phyloP scores from a whole-genome alignment of 768 basidiomycete species.

The Hebeloma cylindrosporum region DNA sequence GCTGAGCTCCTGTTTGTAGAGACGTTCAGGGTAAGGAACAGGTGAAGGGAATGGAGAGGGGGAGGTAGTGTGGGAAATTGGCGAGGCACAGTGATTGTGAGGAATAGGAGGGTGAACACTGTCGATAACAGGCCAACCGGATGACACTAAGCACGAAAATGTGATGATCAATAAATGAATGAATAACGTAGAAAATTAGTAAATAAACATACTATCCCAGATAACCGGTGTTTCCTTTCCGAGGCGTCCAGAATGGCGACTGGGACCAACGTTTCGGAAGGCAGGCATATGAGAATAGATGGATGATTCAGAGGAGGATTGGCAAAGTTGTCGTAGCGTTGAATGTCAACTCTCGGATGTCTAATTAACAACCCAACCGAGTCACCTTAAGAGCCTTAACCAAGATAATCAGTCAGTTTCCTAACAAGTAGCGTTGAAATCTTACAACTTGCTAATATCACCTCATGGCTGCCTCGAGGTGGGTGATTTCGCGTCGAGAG shows the following conservation, averaged over 20 bases:
- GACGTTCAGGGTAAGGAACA: too few relatives aligned
- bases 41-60: neutral
- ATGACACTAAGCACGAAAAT: constrained; percentile 14
- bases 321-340: constrained; percentile 1
- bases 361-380: neutral
- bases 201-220: constrained; percentile 25
- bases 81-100: neutral
- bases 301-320: neutral
- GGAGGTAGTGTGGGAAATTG: neutral
- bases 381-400: constrained; percentile 6
- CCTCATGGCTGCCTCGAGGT: constrained; percentile 31
- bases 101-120: neutral
- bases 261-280: constrained; percentile 25
- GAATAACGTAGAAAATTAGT: neutral
- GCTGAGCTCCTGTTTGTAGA: too few relatives aligned
- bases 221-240: constrained; percentile 19
- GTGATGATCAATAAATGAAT: neutral
- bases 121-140: constrained; percentile 21
- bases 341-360: neutral
- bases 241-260: constrained; percentile 25
- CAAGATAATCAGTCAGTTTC: constrained; percentile 9
- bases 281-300: constrained; percentile 26
- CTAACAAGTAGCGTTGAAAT: constrained; percentile 25
- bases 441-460: constrained; percentile 29
- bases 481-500: neutral